These are phyloP conservation scores for Neoboletus subvelutipes DNA, from an alignment of 768 basidiomycete genomes.

Conservation along the genomic window DNA sequence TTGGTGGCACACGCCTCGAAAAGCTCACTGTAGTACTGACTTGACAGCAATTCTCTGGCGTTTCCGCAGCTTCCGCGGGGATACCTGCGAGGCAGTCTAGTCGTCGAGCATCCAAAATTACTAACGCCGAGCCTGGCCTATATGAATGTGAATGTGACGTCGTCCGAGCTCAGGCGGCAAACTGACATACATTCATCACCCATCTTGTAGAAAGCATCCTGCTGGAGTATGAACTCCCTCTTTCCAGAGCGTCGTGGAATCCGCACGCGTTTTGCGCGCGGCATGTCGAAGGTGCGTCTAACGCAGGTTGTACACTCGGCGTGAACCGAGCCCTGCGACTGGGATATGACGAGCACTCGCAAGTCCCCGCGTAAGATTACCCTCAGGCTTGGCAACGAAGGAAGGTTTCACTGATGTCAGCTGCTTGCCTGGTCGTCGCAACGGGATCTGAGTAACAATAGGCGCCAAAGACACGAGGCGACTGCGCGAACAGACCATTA, in stretches of 20 bases:
- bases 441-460: no score
- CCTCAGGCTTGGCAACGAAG: neutral
- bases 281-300: neutral
- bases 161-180: neutral
- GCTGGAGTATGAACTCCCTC: neutral
- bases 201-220: neutral
- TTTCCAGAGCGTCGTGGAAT: neutral
- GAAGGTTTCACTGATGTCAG: neutral
- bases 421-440: no score
- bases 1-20: neutral
- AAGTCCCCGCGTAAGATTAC: neutral
- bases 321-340: neutral
- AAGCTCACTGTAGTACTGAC: neutral
- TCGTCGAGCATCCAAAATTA: no score
- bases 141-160: neutral
- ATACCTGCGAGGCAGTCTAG: neutral
- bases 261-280: neutral
- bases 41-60: neutral
- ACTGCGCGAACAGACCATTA: no score
- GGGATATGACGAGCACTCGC: neutral
- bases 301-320: no score
- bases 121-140: no score
- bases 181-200: neutral
- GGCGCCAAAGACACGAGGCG: no score
- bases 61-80: neutral